Conservation (phyloP, 2,329 filamentous ascomycete species). For the Beauveria sp. region DNA sequence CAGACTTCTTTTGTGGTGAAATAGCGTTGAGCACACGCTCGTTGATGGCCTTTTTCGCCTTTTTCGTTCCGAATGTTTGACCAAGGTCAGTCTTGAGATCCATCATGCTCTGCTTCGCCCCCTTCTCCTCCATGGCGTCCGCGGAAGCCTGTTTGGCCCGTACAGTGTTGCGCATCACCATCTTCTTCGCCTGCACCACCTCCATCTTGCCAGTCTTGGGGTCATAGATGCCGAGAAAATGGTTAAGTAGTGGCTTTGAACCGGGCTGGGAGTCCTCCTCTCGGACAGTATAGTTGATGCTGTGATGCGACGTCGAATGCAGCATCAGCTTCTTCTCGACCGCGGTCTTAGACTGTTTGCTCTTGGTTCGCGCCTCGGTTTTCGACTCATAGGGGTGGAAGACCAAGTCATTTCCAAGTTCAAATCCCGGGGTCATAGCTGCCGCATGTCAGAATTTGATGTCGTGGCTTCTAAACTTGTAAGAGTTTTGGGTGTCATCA, state of each 20-base stretch:
- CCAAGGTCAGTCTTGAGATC: slow-evolving; percentile 63
- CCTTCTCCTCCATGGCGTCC: slow-evolving; percentile 33
- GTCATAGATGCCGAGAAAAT: slow-evolving; percentile 60
- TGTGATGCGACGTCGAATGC: slow-evolving; percentile 49
- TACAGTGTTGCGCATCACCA: slow-evolving; percentile 51
- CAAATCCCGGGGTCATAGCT: slow-evolving; percentile 30
- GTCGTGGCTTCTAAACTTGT: not conserved
- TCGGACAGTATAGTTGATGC: slow-evolving; percentile 51
- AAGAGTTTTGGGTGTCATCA: slow-evolving; percentile 10
- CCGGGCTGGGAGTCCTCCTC: slow-evolving; percentile 32
- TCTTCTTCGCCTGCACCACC: slow-evolving; percentile 56
- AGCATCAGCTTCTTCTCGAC: slow-evolving; percentile 43
- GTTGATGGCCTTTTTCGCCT: slow-evolving; percentile 73
- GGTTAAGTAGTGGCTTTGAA: slow-evolving; percentile 39
- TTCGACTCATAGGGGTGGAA: slow-evolving; percentile 44
- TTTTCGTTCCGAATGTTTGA: slow-evolving; percentile 76
- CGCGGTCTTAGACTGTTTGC: slow-evolving; percentile 34
- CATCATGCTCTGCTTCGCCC: slow-evolving; percentile 41
- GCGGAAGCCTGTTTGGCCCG: slow-evolving; percentile 45
- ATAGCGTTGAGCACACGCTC: slow-evolving; percentile 67
- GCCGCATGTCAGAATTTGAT: slow-evolving; percentile 15
- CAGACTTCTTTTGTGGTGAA: slow-evolving; percentile 29
- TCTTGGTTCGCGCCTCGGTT: slow-evolving; percentile 25
- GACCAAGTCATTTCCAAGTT: slow-evolving; percentile 26
- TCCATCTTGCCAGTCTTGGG: slow-evolving; percentile 51